Conservation (phyloP, 495 filamentous ascomycete species). For the Alectoria sarmentosa region DNA sequence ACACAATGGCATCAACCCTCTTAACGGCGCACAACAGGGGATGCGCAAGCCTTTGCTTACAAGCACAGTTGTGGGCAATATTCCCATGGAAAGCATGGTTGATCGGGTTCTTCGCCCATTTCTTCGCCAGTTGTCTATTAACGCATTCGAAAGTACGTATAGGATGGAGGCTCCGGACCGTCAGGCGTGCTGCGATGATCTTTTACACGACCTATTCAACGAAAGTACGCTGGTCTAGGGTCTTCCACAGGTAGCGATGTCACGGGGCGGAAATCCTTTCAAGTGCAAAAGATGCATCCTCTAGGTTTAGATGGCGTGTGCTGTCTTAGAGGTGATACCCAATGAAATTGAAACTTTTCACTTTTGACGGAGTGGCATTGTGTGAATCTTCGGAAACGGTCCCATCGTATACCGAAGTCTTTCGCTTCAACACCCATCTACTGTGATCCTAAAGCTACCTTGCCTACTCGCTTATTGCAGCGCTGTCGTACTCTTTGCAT, state of each 20-base stretch:
- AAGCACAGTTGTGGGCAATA: slow-evolving; percentile 39
- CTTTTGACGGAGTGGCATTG: not conserved
- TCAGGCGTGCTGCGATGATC: slow-evolving; percentile 55
- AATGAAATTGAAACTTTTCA: not conserved
- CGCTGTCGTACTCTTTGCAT: slow-evolving; percentile 8
- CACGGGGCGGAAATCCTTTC: not conserved
- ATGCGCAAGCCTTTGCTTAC: slow-evolving; percentile 33
- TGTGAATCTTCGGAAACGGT: not conserved
- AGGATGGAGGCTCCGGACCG: slow-evolving; percentile 66
- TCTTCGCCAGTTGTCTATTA: slow-evolving; percentile 84
- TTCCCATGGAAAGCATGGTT: slow-evolving; percentile 62
- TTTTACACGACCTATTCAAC: slow-evolving; percentile 80
- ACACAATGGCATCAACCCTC: slow-evolving; percentile 27
- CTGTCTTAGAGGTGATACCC: not conserved
- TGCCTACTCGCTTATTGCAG: not conserved
- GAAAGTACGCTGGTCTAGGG: slow-evolving; percentile 48
- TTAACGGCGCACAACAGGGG: slow-evolving; percentile 11
- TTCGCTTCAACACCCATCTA: not conserved
- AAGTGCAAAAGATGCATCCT: not conserved
- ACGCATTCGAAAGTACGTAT: slow-evolving; percentile 87
- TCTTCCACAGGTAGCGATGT: not conserved
- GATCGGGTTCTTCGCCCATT: slow-evolving; percentile 76
- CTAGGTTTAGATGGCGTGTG: not conserved
- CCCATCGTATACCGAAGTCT: not conserved
- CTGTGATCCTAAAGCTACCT: slow-evolving; percentile 3